Evolutionary conservation across 2,329 filamentous ascomycete species (phyloP).

Genomic region (Aureobasidium subglaciale): DNA sequence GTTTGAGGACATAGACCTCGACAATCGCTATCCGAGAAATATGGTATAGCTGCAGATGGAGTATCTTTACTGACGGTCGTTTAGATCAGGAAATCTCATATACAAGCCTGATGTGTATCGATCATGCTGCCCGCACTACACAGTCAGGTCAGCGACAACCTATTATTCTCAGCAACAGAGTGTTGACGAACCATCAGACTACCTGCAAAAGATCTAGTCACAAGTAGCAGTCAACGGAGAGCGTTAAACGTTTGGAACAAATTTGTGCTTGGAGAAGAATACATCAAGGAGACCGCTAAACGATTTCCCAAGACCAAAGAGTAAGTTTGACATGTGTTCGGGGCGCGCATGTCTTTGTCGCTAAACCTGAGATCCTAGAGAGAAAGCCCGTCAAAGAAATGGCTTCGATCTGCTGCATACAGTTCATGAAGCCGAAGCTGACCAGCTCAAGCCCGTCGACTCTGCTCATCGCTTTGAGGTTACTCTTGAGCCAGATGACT

Average conservation of each 20-base stretch:
- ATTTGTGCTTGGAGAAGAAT: constrained; percentile 61
- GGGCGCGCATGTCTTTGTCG: neutral
- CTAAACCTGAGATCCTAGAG: constrained; percentile 27
- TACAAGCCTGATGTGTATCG: constrained; percentile 72
- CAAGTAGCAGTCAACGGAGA: constrained; percentile 66
- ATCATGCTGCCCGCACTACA: constrained; percentile 90
- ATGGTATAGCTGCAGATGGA: neutral
- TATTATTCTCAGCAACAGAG: neutral
- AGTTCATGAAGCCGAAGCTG: constrained; percentile 61
- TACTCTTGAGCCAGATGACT: constrained; percentile 62
- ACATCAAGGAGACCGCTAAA: constrained; percentile 56
- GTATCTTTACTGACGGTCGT: neutral
- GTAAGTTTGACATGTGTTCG: constrained; percentile 32
- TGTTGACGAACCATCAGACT: constrained; percentile 40
- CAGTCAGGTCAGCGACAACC: constrained; percentile 46
- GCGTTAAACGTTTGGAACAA: constrained; percentile 70
- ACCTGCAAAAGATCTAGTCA: constrained; percentile 57
- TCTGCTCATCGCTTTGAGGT: constrained; percentile 63
- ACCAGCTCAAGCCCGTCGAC: constrained; percentile 41
- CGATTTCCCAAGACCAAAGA: constrained; percentile 61
- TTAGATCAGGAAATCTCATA: constrained; percentile 52
- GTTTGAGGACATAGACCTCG: neutral
- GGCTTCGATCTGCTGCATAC: constrained; percentile 60
- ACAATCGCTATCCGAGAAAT: neutral
- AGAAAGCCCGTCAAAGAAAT: constrained; percentile 56